phyloP scores from a whole-genome alignment of 441 rosid species.

The Erysimum cheiri region DNA sequence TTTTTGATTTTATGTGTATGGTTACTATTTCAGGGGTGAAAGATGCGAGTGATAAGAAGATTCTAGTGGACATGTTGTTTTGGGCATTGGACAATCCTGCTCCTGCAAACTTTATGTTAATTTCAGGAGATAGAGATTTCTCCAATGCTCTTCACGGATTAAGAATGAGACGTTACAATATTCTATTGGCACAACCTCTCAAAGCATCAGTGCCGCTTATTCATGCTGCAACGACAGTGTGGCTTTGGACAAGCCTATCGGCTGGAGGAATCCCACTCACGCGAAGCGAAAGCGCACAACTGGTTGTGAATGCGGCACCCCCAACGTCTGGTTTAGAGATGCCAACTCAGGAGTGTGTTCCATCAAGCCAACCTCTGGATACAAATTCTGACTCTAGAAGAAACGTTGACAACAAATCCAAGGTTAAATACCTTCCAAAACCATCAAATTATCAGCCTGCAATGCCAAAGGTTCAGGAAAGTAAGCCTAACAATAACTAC shows the following conservation, averaged over 20 bases:
- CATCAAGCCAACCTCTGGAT: constrained; percentile 46
- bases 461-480: constrained; percentile 55
- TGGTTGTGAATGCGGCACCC: constrained; percentile 34
- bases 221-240: constrained; percentile 87
- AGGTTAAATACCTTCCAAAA: constrained; percentile 48
- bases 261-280: constrained; percentile 81
- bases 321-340: constrained; percentile 35
- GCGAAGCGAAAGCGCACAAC: constrained; percentile 52
- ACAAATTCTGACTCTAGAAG: constrained; percentile 47
- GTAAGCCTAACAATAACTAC: constrained; percentile 44
- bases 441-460: constrained; percentile 51
- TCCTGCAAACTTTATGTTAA: constrained; percentile 84
- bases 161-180: constrained; percentile 89
- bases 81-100: constrained; percentile 98
- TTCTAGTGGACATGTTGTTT: constrained; percentile 90
- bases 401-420: constrained; percentile 47
- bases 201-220: constrained; percentile 75
- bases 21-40: constrained; percentile 60
- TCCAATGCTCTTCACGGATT: constrained; percentile 94
- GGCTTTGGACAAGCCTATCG: constrained; percentile 85
- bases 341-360: constrained; percentile 43
- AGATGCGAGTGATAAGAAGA: constrained; percentile 98
- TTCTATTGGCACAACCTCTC: constrained; percentile 84
- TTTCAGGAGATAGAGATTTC: constrained; percentile 95
- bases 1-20: background rate